Evolutionary conservation across 495 filamentous ascomycete genomes (phyloP), one percentile per base, ranked within the genome.

Genomic region (Choiromyces venosus): DNA sequence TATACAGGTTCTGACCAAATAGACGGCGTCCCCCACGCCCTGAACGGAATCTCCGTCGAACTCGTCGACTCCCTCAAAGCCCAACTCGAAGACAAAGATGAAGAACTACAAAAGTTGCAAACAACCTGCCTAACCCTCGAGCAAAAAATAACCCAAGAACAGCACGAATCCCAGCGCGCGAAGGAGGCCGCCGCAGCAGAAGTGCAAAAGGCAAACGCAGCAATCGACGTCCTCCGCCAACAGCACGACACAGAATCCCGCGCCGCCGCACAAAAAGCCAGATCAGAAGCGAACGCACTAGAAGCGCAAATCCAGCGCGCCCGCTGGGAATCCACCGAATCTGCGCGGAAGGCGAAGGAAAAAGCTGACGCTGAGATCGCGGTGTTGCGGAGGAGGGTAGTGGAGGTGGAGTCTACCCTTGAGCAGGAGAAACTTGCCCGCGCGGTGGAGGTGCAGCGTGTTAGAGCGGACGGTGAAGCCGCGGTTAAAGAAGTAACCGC

Each of bases 61-160:
- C 83, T 95, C 74, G 87, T 98, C 36, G 95, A 99, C 79, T 89
- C 90, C 1, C 84, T 99, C 25, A 89, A 91, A 69, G 86, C 87
- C 7, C 90, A 97, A 80, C 80, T 96, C 14, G 90, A 91, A 70
- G 90, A 93, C 61, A 91, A 89, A 73, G 88, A 85, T 37, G 86
- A 89, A 72, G 86, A 87, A 0, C 82, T 97, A 21, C 87, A 91
- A 78, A 90, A 90, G 67, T 81, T 90, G 65, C 88, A 93, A 76
- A 84, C 87, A 5, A 88, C 91, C 65, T 82, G 90, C 33, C 82
- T 93, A 25, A 87, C 85, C n/a, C 81, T 92, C 19, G 86, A 91
- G 69, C 86, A 88, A 38, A 90, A 88, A 78, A 85, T 96, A 68
- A 88, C 89, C 18, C 92, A 93, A 82, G 92, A 91, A 73, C 89